A percentile compares a stretch with the other conserved stretches of the same genome.
Evolutionary conservation across 192 early-diverging fungal genomes (phyloP).

Genomic region (Physocladia obscura): DNA sequence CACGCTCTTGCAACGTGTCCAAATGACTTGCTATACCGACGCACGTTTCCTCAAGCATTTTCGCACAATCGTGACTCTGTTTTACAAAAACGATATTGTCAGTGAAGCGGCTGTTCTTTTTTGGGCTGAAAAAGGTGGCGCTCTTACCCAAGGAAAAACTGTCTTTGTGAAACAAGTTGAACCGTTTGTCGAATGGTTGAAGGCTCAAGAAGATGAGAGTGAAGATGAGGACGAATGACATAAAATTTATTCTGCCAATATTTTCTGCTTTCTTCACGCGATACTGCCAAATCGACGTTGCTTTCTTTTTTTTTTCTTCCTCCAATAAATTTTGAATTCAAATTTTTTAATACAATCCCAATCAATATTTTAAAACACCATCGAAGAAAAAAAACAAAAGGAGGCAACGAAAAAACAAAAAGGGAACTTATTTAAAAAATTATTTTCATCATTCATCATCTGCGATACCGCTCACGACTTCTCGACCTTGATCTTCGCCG

Average conservation of each 20-base stretch:
- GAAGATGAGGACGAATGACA: constrained; percentile 22
- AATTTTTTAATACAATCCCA: too few relatives aligned
- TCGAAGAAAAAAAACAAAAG: background rate
- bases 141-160: constrained; percentile 81
- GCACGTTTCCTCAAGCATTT: constrained; percentile 85
- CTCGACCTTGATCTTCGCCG: constrained; percentile 14
- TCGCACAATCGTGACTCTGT: constrained; percentile 72
- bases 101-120: constrained; percentile 90
- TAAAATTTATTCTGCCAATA: too few relatives aligned
- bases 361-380: too few relatives aligned
- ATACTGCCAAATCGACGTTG: background rate
- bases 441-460: constrained; percentile 11
- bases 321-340: background rate
- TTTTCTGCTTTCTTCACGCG: too few relatives aligned
- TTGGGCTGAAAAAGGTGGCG: constrained; percentile 87
- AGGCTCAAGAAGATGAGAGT: constrained; percentile 58
- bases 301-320: background rate
- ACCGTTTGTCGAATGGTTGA: constrained; percentile 80
- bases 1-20: constrained; percentile 79
- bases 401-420: constrained; percentile 1
- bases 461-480: constrained; percentile 19
- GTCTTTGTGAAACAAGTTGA: constrained; percentile 93
- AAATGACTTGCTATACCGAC: constrained; percentile 85
- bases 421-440: background rate
- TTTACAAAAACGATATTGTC: constrained; percentile 90